phyloP scores from a whole-genome alignment of 352 stramenopile species.

The Globisporangium spiculum region DNA sequence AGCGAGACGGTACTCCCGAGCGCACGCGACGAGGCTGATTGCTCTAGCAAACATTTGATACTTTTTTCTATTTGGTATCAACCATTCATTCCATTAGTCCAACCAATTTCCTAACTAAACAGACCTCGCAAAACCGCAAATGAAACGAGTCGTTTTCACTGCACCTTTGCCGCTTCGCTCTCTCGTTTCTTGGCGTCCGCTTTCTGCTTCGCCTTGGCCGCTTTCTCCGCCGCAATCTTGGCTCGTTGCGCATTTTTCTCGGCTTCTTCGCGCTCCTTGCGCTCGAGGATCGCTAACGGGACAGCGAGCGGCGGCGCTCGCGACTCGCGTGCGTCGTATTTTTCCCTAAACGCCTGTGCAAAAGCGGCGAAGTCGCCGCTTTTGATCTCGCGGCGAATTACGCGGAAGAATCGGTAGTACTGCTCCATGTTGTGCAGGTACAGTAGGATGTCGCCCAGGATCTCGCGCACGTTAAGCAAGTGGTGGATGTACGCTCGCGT shows the following conservation, averaged over 20 bases:
- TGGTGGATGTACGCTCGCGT: slow-evolving; percentile 91
- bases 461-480: slow-evolving; percentile 90
- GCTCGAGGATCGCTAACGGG: slow-evolving; percentile 50
- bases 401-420: slow-evolving; percentile 70
- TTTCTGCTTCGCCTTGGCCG: slow-evolving; percentile 17
- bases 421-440: slow-evolving; percentile 87
- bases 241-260: slow-evolving; percentile 32
- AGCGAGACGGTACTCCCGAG: slow-evolving; percentile 24
- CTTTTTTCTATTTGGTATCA: slow-evolving; percentile 7
- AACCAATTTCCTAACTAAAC: neutral
- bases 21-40: slow-evolving; percentile 16
- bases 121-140: neutral
- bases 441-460: slow-evolving; percentile 89
- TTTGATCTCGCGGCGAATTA: slow-evolving; percentile 50
- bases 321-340: slow-evolving; percentile 48
- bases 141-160: neutral
- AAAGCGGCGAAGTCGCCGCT: slow-evolving; percentile 42
- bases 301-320: slow-evolving; percentile 42
- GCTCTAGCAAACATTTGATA: neutral
- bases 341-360: slow-evolving; percentile 33
- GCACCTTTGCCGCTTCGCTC: neutral
- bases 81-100: neutral
- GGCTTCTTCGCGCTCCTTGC: slow-evolving; percentile 47
- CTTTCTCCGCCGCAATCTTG: slow-evolving; percentile 26
- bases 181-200: neutral